Conservation (phyloP, 2,329 filamentous ascomycete species). For the Aureobasidium sp. region DNA sequence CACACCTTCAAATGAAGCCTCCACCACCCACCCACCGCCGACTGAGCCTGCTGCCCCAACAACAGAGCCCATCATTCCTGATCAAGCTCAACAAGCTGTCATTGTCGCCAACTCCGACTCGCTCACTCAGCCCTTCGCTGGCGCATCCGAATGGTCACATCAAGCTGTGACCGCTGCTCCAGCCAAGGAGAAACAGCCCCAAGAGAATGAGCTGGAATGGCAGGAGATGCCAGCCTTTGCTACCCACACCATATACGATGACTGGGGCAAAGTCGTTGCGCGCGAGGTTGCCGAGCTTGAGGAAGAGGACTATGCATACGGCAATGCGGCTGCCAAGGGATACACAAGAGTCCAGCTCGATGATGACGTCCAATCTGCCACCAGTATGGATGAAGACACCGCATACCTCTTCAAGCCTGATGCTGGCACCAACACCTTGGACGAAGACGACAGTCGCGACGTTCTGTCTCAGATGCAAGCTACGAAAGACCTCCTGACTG, state of each 20-base stretch:
- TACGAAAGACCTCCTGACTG: slow-evolving; percentile 89
- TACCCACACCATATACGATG: slow-evolving; percentile 90
- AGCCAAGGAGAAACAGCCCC: slow-evolving; percentile 36
- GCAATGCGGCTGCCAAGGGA: slow-evolving; percentile 82
- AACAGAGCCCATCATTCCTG: background rate
- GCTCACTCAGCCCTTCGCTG: background rate
- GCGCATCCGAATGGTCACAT: slow-evolving; percentile 80
- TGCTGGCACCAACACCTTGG: slow-evolving; percentile 50
- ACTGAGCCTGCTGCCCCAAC: background rate
- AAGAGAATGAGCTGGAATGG: slow-evolving; percentile 58
- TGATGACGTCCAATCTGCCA: slow-evolving; percentile 87
- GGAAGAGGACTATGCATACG: slow-evolving; percentile 61
- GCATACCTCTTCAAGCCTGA: slow-evolving; percentile 82
- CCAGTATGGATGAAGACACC: slow-evolving; percentile 95
- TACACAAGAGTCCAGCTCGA: slow-evolving; percentile 94
- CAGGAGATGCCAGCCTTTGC: slow-evolving; percentile 92
- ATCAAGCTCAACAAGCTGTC: slow-evolving; percentile 10
- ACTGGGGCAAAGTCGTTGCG: slow-evolving; percentile 80
- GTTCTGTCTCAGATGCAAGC: slow-evolving; percentile 85
- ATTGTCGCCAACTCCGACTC: slow-evolving; percentile 3
- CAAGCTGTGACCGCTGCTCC: slow-evolving; percentile 59
- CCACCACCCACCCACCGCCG: background rate
- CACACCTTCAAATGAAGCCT: background rate
- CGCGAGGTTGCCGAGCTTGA: slow-evolving; percentile 63
- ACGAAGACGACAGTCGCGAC: slow-evolving; percentile 72